Evolutionary conservation across 345 rosid species (phyloP), one percentile per base, ranked within the genome.

Genomic region (Linum tenue): DNA sequence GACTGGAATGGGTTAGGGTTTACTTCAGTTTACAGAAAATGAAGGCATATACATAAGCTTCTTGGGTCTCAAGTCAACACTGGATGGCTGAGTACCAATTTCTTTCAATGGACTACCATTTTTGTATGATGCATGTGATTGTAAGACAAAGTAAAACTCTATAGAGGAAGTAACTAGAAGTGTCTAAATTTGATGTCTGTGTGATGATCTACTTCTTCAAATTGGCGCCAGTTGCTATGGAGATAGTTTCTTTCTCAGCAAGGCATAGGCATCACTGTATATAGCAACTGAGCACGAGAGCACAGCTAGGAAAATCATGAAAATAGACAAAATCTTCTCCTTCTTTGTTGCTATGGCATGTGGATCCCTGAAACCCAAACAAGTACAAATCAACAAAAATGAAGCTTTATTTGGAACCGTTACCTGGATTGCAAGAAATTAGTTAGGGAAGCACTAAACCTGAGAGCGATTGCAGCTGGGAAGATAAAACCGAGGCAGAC

Each of bases 301-400:
- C 42, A 68, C 48, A 64, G 72, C 76, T 58, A 73, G 69, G 38
- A 73, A 55, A 53, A 68, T 64, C 72, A 68, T 64, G 57, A 64
- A 4, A 5, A 7, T 38, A 3, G 57, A 64, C 57, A 64, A 22
- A 5, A 64, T 7, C 69, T 64, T 68, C 39, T 68, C 72, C 66
- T 60, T 64, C 64, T 64, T 68, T 37, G 76, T 40, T 53, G 76
- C 72, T 51, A 64, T 10, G 3, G 31, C 35, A 38, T 68, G 72
- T 10, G 43, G 56, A 22, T 73, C 69, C 69, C 72, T 73, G 70
- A 61, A 62, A 64, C 17, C 56, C 14, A n/a, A 15, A 37, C 55
- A 60, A 39, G n/a, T 40, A 37, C 17, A 56, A 57, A 10, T 56
- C 17, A 64, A 12, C 35, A 5, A 64, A 39, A 39, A 56, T 16